A percentile compares a stretch with the other conserved stretches of the same genome.
These are phyloP conservation scores for Citrullus colocynthis DNA, from an alignment of 306 rosid genomes.

Conservation along the genomic window DNA sequence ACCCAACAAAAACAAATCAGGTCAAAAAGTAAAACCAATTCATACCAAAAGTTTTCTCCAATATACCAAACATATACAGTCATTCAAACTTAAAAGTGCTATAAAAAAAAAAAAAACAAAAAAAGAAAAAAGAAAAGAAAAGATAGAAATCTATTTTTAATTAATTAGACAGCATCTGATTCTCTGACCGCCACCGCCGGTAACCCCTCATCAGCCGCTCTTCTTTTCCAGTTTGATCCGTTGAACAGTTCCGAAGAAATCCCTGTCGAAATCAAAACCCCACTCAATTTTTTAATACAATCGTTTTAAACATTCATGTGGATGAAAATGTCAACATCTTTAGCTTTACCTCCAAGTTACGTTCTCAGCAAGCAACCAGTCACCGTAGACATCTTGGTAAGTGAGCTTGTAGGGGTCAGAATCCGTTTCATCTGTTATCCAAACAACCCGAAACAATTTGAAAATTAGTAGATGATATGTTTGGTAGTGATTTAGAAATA, in stretches of 20 bases:
- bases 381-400: conserved; percentile 67
- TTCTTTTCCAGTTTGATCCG: conserved; percentile 52
- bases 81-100: neutral
- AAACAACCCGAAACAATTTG: neutral
- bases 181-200: neutral
- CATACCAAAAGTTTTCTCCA: neutral
- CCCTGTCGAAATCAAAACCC: conserved; percentile 21
- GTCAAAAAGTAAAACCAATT: neutral
- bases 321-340: too few species aligned
- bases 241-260: conserved; percentile 36
- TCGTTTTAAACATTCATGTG: too few species aligned
- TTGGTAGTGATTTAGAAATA: too few species aligned
- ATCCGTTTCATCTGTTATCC: conserved; percentile 26
- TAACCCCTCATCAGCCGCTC: neutral
- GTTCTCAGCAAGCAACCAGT: conserved; percentile 69
- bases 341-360: conserved; percentile 59
- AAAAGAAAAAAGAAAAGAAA: too few species aligned
- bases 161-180: neutral
- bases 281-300: neutral
- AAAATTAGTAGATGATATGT: neutral
- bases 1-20: neutral
- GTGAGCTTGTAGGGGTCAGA: conserved; percentile 32
- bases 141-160: neutral
- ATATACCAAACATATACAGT: neutral
- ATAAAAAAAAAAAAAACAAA: neutral